Evolutionary conservation across 2,329 filamentous ascomycete genomes (phyloP), one percentile per base, ranked within the genome.

Genomic region (Curvularia verruculosa): DNA sequence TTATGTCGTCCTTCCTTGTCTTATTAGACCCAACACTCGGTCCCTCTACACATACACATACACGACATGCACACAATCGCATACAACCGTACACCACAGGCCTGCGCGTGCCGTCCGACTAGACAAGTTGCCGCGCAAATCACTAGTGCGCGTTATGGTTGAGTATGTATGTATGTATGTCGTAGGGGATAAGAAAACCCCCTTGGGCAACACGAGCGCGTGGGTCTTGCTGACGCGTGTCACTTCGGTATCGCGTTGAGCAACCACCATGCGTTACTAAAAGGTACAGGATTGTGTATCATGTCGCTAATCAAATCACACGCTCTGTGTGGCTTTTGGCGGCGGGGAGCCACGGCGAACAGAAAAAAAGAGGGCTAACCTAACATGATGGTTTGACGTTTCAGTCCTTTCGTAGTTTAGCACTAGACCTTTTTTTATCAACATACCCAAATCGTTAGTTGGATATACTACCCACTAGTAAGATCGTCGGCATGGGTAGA

Each of bases 191-290:
- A 21, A 21, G 15, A 21, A 31, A 8, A 46, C 4, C 3, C n/a
- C 19, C 9, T 24, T 26, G 15, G 40, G 21, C 26, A 26, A n/a
- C 40, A 43, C 26, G 43, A 23, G 43, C 43, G 43, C 43, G 9
- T 46, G 43, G 43, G 26, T 46, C 43, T 26, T 31, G 43, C 43
- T 46, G 43, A 46, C 43, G 43, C 43, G 9, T 9, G 24, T 41
- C 39, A 15, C 15, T n/a, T 43, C 7, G 23, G 39, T 6, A 43
- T 43, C 21, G 15, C 13, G 23, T 43, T 43, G 23, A 24, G 13
- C 28, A 10, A 29, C 9, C 28, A 29, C 9, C 28, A 29, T 12
- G 28, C 28, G 28, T 29, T 10, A 29, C 28, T 1, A 29, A 29
- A 29, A 4, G 28, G 10, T 10, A 29, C 28, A 29, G n/a, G n/a